These are phyloP conservation scores for Lentinula lateritia DNA, from an alignment of 768 basidiomycete species.

Conservation along the genomic window DNA sequence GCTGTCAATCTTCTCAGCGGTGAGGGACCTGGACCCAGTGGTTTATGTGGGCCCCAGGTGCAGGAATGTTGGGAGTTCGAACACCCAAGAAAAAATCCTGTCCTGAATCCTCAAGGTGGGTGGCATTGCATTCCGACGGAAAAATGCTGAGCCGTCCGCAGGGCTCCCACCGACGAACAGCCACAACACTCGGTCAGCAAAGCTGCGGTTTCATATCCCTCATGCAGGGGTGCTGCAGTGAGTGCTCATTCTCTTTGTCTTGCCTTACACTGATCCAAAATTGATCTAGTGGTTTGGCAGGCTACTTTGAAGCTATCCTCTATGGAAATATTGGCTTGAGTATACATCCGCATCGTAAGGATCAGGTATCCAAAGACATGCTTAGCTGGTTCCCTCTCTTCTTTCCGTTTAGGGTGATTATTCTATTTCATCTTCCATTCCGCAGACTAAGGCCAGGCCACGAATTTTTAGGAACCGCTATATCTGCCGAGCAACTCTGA, in stretches of 20 bases:
- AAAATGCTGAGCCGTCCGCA: slow-evolving; percentile 21
- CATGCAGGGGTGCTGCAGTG: slow-evolving; percentile 88
- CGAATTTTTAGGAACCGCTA: slow-evolving; percentile 67
- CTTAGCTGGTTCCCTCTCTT: slow-evolving; percentile 98
- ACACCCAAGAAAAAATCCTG: slow-evolving; percentile 80
- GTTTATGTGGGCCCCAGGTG: slow-evolving; percentile 73
- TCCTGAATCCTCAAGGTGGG: slow-evolving; percentile 67
- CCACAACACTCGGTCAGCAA: slow-evolving; percentile 88
- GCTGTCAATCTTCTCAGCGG: slow-evolving; percentile 88
- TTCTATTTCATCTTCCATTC: slow-evolving; percentile 3
- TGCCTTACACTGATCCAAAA: not conserved
- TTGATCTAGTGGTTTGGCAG: slow-evolving; percentile 67
- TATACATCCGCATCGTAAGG: slow-evolving; percentile 88
- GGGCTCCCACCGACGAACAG: slow-evolving; percentile 92
- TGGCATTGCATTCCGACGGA: not conserved
- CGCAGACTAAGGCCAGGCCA: not conserved
- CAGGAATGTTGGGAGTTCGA: slow-evolving; percentile 99
- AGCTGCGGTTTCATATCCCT: slow-evolving; percentile 86
- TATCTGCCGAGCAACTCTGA: slow-evolving; percentile 93
- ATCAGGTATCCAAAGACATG: slow-evolving; percentile 90
- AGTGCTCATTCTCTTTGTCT: not conserved
- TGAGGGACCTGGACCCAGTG: slow-evolving; percentile 51
- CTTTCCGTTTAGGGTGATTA: slow-evolving; percentile 83
- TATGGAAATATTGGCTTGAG: slow-evolving; percentile 89
- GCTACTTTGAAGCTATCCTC: slow-evolving; percentile 93